Evolutionary conservation across 345 rosid genomes (phyloP), one percentile per base, ranked within the genome.

Genomic region (Moringa oleifera): DNA sequence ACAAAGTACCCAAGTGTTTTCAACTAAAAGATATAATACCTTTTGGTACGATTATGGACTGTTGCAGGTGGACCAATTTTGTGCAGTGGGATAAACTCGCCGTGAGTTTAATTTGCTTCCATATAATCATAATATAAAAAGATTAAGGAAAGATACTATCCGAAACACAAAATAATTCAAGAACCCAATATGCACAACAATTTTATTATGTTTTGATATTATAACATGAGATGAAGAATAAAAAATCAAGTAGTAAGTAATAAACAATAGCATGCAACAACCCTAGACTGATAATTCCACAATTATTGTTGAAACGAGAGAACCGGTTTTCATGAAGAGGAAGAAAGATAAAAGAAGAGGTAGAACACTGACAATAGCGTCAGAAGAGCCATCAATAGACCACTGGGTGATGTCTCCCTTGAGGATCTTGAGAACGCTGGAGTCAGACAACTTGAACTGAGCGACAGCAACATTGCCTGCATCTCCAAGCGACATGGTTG

Each of bases 371-470:
- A 89, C 96, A 62, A 93, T 88, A 56, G 94, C 96, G 72, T 92
- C 98, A 62, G 88, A 79, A 20, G 93, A 80, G 61, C 82, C 77
- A 71, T 87, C 91, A 15, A 80, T 68, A 61, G 70, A 92, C 98
- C 98, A 89, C 58, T 70, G 52, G 51, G 98, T 87, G 81, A 92
- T 85, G 52, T 92, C 97, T 0, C 98, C 98, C 57, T 85, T 82
- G 47, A 70, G 71, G 71, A 92, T 85, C 58, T 81, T 76, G 56
- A 92, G 87, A 23, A 79, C 47, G 24, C 61, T 62, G 9, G 88
- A 64, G 21, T 80, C 69, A 17, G 95, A 83, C 74, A 89, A 58
- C n/a, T 61, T 64, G 79, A 86, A 84, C 28, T 49, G 72, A 51
- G 65, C 67, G 47, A 60, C 71, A 25, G 37, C 68, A 25, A 37